Evolutionary conservation across 768 basidiomycete genomes (phyloP).

Genomic region (Tylopilus cervinicoccineus): DNA sequence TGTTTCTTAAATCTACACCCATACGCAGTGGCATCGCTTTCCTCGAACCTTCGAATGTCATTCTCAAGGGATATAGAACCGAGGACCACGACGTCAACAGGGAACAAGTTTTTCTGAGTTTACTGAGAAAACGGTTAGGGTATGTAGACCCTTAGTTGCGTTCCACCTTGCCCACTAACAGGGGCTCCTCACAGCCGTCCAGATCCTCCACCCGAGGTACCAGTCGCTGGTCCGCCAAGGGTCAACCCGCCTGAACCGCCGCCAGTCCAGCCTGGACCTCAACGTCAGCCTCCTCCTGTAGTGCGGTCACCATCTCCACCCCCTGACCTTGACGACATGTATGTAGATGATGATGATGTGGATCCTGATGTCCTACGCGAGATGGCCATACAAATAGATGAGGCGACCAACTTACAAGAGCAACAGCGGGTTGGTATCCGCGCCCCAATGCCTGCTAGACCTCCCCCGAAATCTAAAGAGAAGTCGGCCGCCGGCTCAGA

Average conservation of each 20-base stretch:
- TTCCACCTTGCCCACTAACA: background rate
- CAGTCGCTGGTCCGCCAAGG: slow-evolving; percentile 7
- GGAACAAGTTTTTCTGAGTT: slow-evolving; percentile 54
- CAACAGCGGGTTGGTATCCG: background rate
- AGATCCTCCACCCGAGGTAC: slow-evolving; percentile 19
- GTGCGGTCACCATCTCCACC: slow-evolving; percentile 12
- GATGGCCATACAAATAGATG: slow-evolving; percentile 18
- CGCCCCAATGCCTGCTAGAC: background rate
- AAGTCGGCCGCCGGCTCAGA: background rate
- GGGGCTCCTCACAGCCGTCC: slow-evolving; percentile 19
- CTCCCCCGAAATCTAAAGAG: slow-evolving; percentile 2
- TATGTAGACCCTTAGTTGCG: slow-evolving; percentile 31
- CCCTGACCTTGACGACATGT: slow-evolving; percentile 20
- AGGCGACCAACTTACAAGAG: slow-evolving; percentile 4
- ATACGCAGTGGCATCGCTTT: slow-evolving; percentile 71
- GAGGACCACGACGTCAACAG: slow-evolving; percentile 63
- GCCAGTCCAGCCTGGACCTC: slow-evolving; percentile 14
- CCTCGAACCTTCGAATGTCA: slow-evolving; percentile 67
- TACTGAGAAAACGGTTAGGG: slow-evolving; percentile 66
- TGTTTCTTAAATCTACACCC: slow-evolving; percentile 64
- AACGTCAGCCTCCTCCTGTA: slow-evolving; percentile 9
- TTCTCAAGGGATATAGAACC: slow-evolving; percentile 55
- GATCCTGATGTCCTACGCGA: slow-evolving; percentile 28
- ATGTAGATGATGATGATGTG: slow-evolving; percentile 25
- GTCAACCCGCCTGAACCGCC: slow-evolving; percentile 10